phyloP scores from a whole-genome alignment of 2,329 filamentous ascomycete species.

The Fusarium tjaetaba region DNA sequence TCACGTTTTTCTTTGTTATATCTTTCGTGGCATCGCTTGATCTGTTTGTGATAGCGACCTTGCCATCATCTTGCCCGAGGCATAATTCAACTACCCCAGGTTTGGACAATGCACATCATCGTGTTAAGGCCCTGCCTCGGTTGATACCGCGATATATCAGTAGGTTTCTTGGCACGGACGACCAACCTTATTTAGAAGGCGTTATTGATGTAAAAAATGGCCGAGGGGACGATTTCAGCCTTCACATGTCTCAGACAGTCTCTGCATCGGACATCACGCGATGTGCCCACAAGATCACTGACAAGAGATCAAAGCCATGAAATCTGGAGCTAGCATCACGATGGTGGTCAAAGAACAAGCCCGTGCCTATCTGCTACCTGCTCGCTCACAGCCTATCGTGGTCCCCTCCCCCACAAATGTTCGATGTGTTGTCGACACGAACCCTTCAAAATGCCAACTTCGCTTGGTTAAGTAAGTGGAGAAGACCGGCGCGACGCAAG shows the following conservation, averaged over 20 bases:
- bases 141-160: background rate
- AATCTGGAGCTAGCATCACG: constrained; percentile 11
- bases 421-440: constrained; percentile 32
- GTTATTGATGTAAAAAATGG: constrained; percentile 5
- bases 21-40: background rate
- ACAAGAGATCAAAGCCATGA: constrained; percentile 16
- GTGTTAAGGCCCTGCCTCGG: background rate
- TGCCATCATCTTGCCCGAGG: background rate
- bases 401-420: constrained; percentile 35
- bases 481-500: constrained; percentile 37
- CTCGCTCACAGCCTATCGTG: constrained; percentile 7
- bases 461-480: constrained; percentile 27
- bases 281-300: constrained; percentile 21
- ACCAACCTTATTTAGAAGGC: background rate
- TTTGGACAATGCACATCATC: background rate
- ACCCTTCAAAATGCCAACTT: constrained; percentile 31
- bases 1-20: background rate
- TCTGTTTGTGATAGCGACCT: background rate
- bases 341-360: constrained; percentile 7
- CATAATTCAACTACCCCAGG: background rate
- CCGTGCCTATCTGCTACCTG: constrained; percentile 10
- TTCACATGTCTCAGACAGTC: constrained; percentile 26
- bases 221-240: background rate
- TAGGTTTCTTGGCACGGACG: background rate
- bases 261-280: constrained; percentile 20